Base-by-base conservation (phyloP, 1,284 basidiomycete genomes). In the Fomitopsis betulina region DNA sequence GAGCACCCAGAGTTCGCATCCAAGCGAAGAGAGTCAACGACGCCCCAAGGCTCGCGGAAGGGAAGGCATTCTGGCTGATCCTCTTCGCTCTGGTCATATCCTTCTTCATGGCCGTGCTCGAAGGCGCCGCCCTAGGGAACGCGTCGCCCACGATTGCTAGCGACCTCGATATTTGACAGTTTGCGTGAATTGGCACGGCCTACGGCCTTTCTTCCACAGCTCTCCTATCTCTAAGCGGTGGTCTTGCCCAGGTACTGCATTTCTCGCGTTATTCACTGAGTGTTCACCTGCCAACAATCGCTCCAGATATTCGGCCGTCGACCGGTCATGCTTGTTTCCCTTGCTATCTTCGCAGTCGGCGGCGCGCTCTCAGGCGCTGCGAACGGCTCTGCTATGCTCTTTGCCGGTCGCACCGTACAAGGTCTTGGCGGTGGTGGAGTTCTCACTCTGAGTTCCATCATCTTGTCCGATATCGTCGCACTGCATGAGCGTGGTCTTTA, bases 351-450 rank as follows among this genome's bases (percentile, higher is more conserved):
- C 25, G 56, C 59, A 7, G n/a, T 60, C 4, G 62, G 62, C 9
- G 53, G 56, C 27, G 61, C 58, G 10, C 42, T 82, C 2, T 74
- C 73, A 43, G 79, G 76, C 9, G 70, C 75, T 0, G 73, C 79
- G 0, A 70, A 73, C 52, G 72, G 62, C 50, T 77, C 78, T 72
- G 70, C 66, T 21, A 73, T 73, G 73, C 67, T 81, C 43, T 75
- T 78, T 57, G 74, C 70, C 27, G 75, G 70, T 2, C 66, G 79
- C n/a, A 58, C 45, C 12, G 64, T 82, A 9, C 79, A 81, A 59
- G 80, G 80, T 15, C 64, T 80, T 40, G 81, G 81, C 8, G 76
- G 76, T 5, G 80, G 80, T 5, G 76, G 75, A 3, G 78, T 81
- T 53, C 64, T 75, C 7, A 63, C 74, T 0, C 62, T 80, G 5